Percentiles rank a stretch among this genome's conserved stretches.
Evolutionary conservation across 2,329 filamentous ascomycete genomes (phyloP).

Genomic region (Fusarium subtropicale): DNA sequence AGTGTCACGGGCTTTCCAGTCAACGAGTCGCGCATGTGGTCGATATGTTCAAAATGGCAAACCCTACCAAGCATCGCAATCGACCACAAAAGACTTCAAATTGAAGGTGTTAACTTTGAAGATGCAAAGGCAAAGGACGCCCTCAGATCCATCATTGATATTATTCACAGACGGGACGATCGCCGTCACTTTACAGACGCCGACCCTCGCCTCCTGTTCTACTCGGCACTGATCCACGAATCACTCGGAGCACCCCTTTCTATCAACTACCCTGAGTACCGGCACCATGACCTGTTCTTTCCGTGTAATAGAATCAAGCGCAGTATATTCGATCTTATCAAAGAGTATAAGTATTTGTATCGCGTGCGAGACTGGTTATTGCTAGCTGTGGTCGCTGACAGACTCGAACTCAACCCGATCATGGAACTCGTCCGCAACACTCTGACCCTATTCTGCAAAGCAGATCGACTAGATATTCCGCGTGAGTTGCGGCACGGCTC

Average conservation of each 20-base stretch:
- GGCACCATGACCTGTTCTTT: conserved; percentile 3
- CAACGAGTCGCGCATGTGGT: conserved; percentile 6
- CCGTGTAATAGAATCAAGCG: not conserved
- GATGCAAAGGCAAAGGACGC: conserved; percentile 4
- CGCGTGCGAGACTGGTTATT: conserved; percentile 31
- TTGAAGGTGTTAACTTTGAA: not conserved
- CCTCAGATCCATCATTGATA: conserved; percentile 11
- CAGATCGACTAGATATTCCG: not conserved
- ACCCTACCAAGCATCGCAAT: not conserved
- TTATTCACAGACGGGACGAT: conserved; percentile 11
- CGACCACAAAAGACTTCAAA: not conserved
- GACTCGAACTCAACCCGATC: conserved; percentile 7
- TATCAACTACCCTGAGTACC: not conserved
- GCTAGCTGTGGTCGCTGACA: conserved; percentile 26
- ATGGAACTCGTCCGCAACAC: not conserved
- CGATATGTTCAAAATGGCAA: conserved; percentile 10
- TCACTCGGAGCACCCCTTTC: conserved; percentile 16
- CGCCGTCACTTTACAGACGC: not conserved
- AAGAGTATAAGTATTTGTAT: not conserved
- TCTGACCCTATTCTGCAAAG: conserved; percentile 12
- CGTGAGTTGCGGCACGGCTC: not conserved
- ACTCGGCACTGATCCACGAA: conserved; percentile 21
- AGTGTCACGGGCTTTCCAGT: not conserved
- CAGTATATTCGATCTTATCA: conserved; percentile 1
- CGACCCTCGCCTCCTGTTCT: conserved; percentile 27